A percentile compares a stretch with the other conserved stretches of the same genome.
phyloP scores from a whole-genome alignment of 2,329 filamentous ascomycete genomes.

The Rhexocercosporidium sp. region DNA sequence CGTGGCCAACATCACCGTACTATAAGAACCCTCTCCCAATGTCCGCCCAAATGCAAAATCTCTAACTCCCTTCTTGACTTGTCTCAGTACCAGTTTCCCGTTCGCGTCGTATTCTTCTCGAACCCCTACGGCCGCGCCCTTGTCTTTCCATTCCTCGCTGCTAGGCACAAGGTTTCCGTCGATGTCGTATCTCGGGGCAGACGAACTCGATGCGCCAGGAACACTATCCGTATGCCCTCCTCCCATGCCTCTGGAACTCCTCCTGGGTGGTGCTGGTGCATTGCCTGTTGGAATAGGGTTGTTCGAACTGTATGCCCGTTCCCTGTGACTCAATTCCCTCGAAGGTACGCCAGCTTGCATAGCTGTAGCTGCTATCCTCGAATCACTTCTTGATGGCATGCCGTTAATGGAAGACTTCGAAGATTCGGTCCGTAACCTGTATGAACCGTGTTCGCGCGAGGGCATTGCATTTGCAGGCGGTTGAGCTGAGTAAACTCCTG shows the following conservation, averaged over 20 bases:
- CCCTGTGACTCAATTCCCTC: constrained; percentile 71
- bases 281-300: constrained; percentile 57
- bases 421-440: constrained; percentile 63
- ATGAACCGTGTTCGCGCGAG: constrained; percentile 48
- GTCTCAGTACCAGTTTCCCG: constrained; percentile 79
- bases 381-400: constrained; percentile 63
- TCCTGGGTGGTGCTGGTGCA: constrained; percentile 72
- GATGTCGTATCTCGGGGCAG: constrained; percentile 53
- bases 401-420: constrained; percentile 61
- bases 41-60: constrained; percentile 94
- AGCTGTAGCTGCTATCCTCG: constrained; percentile 61
- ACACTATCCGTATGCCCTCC: constrained; percentile 53
- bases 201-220: constrained; percentile 37
- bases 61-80: constrained; percentile 95
- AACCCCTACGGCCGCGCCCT: constrained; percentile 84
- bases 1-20: constrained; percentile 89
- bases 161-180: constrained; percentile 62
- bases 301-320: constrained; percentile 68
- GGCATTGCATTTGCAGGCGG: constrained; percentile 47
- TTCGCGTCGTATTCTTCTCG: constrained; percentile 84
- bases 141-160: constrained; percentile 95
- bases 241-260: constrained; percentile 75
- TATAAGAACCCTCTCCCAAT: constrained; percentile 96
- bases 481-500: constrained; percentile 51
- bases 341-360: constrained; percentile 66